Conservation (phyloP, 768 basidiomycete genomes). For the Neoboletus magnificus region DNA sequence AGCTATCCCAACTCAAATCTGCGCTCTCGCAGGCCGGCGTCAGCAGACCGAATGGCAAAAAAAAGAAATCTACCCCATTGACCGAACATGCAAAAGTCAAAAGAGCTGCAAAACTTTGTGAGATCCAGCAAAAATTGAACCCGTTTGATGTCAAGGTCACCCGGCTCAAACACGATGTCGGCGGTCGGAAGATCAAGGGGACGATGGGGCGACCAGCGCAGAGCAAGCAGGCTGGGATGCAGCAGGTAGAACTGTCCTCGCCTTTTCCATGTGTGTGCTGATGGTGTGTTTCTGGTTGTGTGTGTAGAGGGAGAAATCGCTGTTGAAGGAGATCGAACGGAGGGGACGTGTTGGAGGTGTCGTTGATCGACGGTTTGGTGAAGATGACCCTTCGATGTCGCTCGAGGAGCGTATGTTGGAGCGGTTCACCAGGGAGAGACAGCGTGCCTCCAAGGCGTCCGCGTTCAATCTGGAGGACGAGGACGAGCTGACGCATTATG, state of each 20-base stretch:
- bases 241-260: constrained; percentile 57
- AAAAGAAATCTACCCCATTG: constrained; percentile 55
- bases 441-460: constrained; percentile 68
- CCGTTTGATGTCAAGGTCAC: constrained; percentile 94
- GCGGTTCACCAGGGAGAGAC: constrained; percentile 89
- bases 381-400: constrained; percentile 89
- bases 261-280: constrained; percentile 1
- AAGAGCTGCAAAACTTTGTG: constrained; percentile 71
- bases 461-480: constrained; percentile 92
- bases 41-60: constrained; percentile 59
- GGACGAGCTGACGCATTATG: constrained; percentile 88
- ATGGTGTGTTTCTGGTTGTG: neutral
- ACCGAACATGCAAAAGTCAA: constrained; percentile 82
- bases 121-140: constrained; percentile 84
- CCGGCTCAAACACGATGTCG: constrained; percentile 89
- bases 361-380: constrained; percentile 93
- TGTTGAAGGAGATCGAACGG: constrained; percentile 85
- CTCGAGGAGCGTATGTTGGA: constrained; percentile 96
- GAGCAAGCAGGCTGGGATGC: constrained; percentile 87
- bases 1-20: constrained; percentile 86
- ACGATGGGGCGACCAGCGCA: constrained; percentile 78
- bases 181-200: constrained; percentile 83
- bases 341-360: constrained; percentile 84
- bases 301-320: constrained; percentile 73
- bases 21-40: constrained; percentile 80